phyloP scores from a whole-genome alignment of 2,329 filamentous ascomycete genomes.

The Ambrosiella xylebori region DNA sequence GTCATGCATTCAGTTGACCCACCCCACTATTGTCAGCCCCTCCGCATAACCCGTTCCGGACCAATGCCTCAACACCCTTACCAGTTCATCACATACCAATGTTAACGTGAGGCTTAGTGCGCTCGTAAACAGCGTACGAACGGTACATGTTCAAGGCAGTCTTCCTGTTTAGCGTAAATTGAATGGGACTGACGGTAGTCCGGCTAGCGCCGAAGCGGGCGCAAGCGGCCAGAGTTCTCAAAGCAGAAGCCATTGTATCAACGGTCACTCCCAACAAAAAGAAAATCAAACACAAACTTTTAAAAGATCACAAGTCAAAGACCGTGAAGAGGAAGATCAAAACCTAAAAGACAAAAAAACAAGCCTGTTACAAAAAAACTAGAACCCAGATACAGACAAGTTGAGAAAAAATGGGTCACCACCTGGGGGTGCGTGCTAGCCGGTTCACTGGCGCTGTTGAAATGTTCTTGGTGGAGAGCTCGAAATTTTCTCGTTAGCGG shows the following conservation, averaged over 20 bases:
- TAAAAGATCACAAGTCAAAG: background rate
- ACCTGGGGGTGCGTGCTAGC: background rate
- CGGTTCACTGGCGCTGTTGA: background rate
- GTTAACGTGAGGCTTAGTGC: slow-evolving; percentile 94
- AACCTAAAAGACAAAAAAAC: slow-evolving; percentile 1
- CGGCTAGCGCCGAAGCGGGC: slow-evolving; percentile 57
- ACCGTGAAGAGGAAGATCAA: background rate
- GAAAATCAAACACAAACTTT: slow-evolving; percentile 3
- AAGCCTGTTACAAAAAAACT: background rate
- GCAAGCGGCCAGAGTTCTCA: slow-evolving; percentile 62
- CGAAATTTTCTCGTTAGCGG: slow-evolving; percentile 9
- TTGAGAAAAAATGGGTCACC: too few species aligned
- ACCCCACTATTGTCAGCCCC: background rate
- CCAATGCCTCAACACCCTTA: background rate
- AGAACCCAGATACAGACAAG: too few species aligned
- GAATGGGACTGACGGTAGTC: slow-evolving; percentile 57
- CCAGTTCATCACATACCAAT: slow-evolving; percentile 45
- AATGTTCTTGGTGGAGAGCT: slow-evolving; percentile 3
- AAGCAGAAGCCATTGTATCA: slow-evolving; percentile 59
- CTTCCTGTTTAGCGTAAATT: slow-evolving; percentile 47
- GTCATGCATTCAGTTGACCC: background rate
- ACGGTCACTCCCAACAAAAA: background rate
- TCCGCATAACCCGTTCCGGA: background rate
- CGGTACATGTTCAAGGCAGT: slow-evolving; percentile 48
- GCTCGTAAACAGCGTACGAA: slow-evolving; percentile 58